These are phyloP conservation scores for Triadica sebifera DNA, from an alignment of 345 rosid species.

Conservation along the genomic window DNA sequence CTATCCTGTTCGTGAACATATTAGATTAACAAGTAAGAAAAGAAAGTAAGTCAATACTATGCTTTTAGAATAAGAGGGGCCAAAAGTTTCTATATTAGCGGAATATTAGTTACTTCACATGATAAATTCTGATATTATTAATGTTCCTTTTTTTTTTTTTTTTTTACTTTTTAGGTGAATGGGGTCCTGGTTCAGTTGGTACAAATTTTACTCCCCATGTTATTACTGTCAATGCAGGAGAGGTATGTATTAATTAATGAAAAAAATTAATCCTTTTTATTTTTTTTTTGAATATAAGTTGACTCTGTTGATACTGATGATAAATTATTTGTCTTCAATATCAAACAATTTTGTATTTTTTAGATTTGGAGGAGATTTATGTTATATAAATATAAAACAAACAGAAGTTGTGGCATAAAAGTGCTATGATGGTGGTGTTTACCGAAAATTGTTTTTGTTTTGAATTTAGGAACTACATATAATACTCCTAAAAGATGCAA, in stretches of 20 bases:
- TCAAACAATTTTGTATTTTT: not conserved
- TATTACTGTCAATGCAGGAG: conserved; percentile 72
- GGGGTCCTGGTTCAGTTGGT: conserved; percentile 50
- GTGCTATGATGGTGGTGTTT: not conserved
- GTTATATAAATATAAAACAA: not conserved
- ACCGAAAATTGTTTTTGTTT: not conserved
- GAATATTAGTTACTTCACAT: conserved; percentile 10
- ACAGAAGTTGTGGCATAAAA: not conserved
- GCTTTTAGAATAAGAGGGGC: not conserved
- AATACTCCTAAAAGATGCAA: too few species aligned
- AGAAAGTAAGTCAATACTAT: not conserved
- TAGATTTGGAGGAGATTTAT: not conserved
- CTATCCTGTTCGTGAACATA: not conserved
- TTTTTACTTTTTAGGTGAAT: conserved; percentile 44
- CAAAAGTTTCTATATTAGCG: not conserved
- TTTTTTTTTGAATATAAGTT: not conserved
- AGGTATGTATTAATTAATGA: conserved; percentile 46
- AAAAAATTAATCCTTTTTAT: too few species aligned
- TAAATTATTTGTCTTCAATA: not conserved
- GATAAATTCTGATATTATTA: conserved; percentile 12
- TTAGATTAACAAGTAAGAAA: not conserved
- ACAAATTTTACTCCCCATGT: conserved; percentile 74
- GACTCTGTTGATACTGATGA: not conserved
- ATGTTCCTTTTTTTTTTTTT: conserved; percentile 19
- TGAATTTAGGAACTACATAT: too few species aligned